phyloP scores from a whole-genome alignment of 768 basidiomycete species.

The Mycena pura region DNA sequence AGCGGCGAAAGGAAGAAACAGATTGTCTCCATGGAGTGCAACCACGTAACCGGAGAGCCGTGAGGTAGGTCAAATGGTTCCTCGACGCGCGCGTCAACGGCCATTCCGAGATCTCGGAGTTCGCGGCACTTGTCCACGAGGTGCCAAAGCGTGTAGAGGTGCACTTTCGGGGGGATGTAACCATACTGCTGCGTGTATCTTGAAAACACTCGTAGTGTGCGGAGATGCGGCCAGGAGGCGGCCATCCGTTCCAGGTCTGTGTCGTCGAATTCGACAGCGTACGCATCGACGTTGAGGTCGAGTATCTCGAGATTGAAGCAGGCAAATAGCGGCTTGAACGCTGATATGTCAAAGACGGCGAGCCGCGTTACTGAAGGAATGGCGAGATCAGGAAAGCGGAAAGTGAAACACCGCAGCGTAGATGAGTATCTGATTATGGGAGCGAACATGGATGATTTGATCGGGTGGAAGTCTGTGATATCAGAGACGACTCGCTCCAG shows the following conservation, averaged over 20 bases:
- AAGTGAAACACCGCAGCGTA: not conserved
- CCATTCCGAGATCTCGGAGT: not conserved
- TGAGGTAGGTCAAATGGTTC: not conserved
- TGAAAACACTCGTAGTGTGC: not conserved
- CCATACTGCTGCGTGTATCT: not conserved
- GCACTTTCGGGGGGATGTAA: not conserved
- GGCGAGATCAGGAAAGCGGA: not conserved
- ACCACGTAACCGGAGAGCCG: not conserved
- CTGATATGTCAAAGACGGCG: not conserved
- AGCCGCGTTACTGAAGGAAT: not conserved
- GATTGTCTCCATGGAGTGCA: not conserved
- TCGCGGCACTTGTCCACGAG: not conserved
- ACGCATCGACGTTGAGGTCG: not conserved
- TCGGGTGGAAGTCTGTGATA: not conserved
- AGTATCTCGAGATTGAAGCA: not conserved
- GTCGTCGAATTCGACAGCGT: not conserved
- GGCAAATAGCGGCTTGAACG: not conserved
- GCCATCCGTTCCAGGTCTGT: not conserved
- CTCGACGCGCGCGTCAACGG: not conserved
- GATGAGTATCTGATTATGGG: not conserved
- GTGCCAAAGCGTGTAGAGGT: not conserved
- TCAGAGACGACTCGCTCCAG: not conserved
- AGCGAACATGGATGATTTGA: not conserved
- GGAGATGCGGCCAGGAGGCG: not conserved
- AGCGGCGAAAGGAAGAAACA: not conserved